Base-by-base conservation (phyloP, 2,329 filamentous ascomycete species). In the Conoideocrella luteorostrata region DNA sequence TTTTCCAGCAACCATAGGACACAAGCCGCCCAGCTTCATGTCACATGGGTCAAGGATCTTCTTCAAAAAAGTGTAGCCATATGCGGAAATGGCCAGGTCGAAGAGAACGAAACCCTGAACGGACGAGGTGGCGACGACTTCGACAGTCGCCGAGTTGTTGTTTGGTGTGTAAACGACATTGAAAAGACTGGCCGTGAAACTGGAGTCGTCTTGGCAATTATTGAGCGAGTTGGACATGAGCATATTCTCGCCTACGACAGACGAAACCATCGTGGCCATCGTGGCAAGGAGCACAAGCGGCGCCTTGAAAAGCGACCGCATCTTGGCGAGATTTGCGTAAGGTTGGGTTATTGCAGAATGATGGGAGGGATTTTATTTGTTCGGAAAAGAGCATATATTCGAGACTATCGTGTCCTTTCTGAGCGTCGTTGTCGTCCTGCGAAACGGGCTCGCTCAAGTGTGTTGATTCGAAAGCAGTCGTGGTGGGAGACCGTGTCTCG, bases 181-280 rank as follows among this genome's bases (percentile, higher is more conserved):
- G 78, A 96, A 95, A 47, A 93, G 75, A 55, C 84, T 89, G 55
- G 90, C 89, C 4, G 86, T 86, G 65, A 96, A 94, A 58, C 82
- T 83, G 22, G 86, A 91, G 65, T 91, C 84, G 47, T 80, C 72
- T 73, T 90, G 86, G 67, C 90, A 96, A 37, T 85, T 77, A 64
- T 87, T 89, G 54, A 96, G 77, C 21, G 90, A 94, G 60, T 78
- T 86, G 44, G 90, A 93, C 56, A 82, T 74, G 57, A 97, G 85
- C 58, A 88, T 71, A 51, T 74, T 75, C 59, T 80, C 73, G 50
- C 79, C 84, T 46, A 77, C 57, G 15, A 70, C 74, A 47, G 77
- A 66, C 41, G 77, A 60, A 29, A 64, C 52, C 44, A 72, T 47
- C 32, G 66, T 58, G 49, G 68, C 64, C 53, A 74, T 55, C 41